These are phyloP conservation scores for Camellia sinensis DNA, from an alignment of 148 eudicot species.

Conservation along the genomic window DNA sequence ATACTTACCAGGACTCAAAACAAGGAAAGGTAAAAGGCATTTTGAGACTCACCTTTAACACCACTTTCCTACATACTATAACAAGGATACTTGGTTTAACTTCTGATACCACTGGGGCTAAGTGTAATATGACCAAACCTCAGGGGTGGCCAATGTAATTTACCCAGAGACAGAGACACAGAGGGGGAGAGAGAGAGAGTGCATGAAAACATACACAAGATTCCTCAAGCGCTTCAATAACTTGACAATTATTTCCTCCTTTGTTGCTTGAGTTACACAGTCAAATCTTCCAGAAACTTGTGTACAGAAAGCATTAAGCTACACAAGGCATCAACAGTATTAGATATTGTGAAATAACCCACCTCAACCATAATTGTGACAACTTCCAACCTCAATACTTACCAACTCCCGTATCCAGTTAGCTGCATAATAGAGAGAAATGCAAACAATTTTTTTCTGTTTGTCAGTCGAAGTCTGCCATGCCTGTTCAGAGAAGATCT, in stretches of 20 bases:
- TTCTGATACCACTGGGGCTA: no score
- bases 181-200: not conserved
- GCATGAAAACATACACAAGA: slow-evolving; percentile 47
- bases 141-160: not conserved
- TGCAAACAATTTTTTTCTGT: slow-evolving; percentile 50
- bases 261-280: slow-evolving; percentile 43
- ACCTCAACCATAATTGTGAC: not conserved
- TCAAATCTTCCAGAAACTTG: slow-evolving; percentile 50
- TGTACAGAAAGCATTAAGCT: slow-evolving; percentile 57
- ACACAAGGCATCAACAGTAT: slow-evolving; percentile 6
- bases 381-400: slow-evolving; percentile 22
- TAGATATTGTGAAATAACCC: not conserved
- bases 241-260: slow-evolving; percentile 47
- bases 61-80: no score
- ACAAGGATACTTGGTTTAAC: no score
- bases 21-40: no score
- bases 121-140: not conserved
- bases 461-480: slow-evolving; percentile 43
- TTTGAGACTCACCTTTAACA: no score
- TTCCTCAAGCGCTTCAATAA: slow-evolving; percentile 58
- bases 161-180: not conserved
- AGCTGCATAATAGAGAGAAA: slow-evolving; percentile 56
- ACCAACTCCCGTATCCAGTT: slow-evolving; percentile 73
- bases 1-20: no score
- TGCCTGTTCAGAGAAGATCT: slow-evolving; percentile 29